A percentile compares a stretch with the other conserved stretches of the same genome.
Evolutionary conservation across 164 flowering plant species (phyloP).

Genomic region (Hamamelis virginiana): DNA sequence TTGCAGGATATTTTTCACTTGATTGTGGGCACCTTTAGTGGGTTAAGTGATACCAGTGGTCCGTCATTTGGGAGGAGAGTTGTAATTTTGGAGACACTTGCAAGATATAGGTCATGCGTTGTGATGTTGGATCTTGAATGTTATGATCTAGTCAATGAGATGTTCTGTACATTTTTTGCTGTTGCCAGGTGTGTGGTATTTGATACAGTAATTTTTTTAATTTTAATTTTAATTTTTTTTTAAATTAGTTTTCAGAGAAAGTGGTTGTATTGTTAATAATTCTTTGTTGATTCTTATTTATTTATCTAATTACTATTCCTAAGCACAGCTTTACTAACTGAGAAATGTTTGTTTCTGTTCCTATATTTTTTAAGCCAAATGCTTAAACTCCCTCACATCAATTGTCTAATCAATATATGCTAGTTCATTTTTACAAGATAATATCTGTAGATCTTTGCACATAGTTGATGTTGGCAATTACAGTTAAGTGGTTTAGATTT

Average conservation of each 20-base stretch:
- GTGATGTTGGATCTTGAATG: constrained; percentile 99
- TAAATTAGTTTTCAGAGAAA: too few species aligned
- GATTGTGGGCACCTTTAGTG: constrained; percentile 80
- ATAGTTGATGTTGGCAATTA: background rate
- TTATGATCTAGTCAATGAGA: constrained; percentile 80
- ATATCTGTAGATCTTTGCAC: too few species aligned
- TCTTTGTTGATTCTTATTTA: background rate
- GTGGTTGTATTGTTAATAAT: too few species aligned
- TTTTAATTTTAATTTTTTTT: too few species aligned
- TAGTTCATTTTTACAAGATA: too few species aligned
- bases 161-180: constrained; percentile 74
- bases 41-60: constrained; percentile 68
- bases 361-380: too few species aligned
- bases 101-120: constrained; percentile 93
- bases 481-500: background rate
- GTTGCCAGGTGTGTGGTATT: constrained; percentile 72
- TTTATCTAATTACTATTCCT: background rate
- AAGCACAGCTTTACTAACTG: background rate
- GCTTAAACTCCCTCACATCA: too few species aligned
- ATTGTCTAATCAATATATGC: too few species aligned
- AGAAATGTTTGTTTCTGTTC: background rate
- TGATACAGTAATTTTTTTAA: too few species aligned
- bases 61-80: constrained; percentile 92
- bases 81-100: constrained; percentile 88
- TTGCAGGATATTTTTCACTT: constrained; percentile 83